These are phyloP conservation scores for Thuja plicata DNA, from an alignment of 83 land plant species.

Conservation along the genomic window DNA sequence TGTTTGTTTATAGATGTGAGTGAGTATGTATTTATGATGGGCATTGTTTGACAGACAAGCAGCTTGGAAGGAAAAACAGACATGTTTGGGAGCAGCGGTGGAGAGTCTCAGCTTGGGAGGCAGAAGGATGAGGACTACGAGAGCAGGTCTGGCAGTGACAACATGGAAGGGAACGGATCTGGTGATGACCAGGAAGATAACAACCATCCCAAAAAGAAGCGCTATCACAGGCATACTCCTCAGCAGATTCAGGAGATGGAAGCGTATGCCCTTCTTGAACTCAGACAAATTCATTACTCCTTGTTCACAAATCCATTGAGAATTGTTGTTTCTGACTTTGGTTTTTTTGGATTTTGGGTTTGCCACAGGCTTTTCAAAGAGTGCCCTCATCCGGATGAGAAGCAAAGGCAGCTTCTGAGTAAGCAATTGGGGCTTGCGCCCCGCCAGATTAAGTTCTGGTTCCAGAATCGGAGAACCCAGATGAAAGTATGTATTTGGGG, in stretches of 20 bases:
- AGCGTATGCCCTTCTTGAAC: conserved; percentile 26
- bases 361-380: conserved; percentile 16
- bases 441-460: conserved; percentile 14
- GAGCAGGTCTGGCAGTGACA: conserved; percentile 26
- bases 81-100: neutral
- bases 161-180: conserved; percentile 23
- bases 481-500: neutral
- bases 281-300: neutral
- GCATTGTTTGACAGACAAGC: conserved; percentile 5
- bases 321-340: neutral
- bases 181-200: conserved; percentile 19
- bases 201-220: conserved; percentile 58
- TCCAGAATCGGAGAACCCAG: conserved; percentile 17
- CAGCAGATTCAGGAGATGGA: conserved; percentile 77
- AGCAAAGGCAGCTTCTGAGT: conserved; percentile 14
- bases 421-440: neutral
- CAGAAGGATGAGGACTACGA: conserved; percentile 9
- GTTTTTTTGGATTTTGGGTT: neutral
- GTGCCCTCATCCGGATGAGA: conserved; percentile 21
- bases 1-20: neutral
- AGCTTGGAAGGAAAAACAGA: neutral
- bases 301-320: neutral
- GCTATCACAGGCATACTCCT: conserved; percentile 67
- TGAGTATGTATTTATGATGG: neutral
- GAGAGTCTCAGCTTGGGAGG: neutral